Base-by-base conservation (phyloP, 2,329 filamentous ascomycete species). In the Colletotrichum echinochloae region DNA sequence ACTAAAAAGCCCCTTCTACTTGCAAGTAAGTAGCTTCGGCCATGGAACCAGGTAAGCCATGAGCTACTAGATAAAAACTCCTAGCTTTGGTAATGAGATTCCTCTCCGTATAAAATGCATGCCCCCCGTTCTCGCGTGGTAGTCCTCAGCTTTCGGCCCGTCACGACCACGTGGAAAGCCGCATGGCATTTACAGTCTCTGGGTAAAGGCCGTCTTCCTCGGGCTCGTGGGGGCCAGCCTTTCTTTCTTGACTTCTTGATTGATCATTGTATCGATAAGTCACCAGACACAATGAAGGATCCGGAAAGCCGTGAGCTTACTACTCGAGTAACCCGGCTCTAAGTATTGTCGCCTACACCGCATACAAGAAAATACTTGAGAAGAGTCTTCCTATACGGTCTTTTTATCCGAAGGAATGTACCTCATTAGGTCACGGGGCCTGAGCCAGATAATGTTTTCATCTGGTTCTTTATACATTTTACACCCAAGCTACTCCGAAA, bases 391-490 rank as follows among this genome's bases (percentile, higher is more conserved):
- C 11, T 20, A n/a, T 9, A 20, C 18, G 6, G n/a, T 11, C 41
- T 46, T 41, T 46, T n/a, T 3, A 30, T n/a, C 1, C 18, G 4
- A 5, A 39, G 33, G 1, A 12, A 39, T 23, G 18, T 14, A 26
- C 8, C n/a, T 39, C 33, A 18, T 26, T 16, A 39, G 11, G 37
- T 6, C 5, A 14, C 37, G 26, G 11, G 12, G 39, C n/a, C 23
- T 11, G 14, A 8, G 18, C 16, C 16, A 16, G 30, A 16, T 4
- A 37, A 28, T n/a, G 23, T 64, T 49, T 56, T 37, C 14, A 20
- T 49, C 44, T 8, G 37, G 41, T 64, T 57, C 51, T 64, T 14
- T 48, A n/a, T 64, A 20, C 28, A 30, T n/a, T 26, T 8, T 41
- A 52, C 35, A 62, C 11, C 37, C 28, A 44, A 12, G 33, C 33